Percentiles rank a stretch among this genome's conserved stretches.
These are phyloP conservation scores for Delphinella strobiligena DNA, from an alignment of 2,329 filamentous ascomycete species.

Conservation along the genomic window DNA sequence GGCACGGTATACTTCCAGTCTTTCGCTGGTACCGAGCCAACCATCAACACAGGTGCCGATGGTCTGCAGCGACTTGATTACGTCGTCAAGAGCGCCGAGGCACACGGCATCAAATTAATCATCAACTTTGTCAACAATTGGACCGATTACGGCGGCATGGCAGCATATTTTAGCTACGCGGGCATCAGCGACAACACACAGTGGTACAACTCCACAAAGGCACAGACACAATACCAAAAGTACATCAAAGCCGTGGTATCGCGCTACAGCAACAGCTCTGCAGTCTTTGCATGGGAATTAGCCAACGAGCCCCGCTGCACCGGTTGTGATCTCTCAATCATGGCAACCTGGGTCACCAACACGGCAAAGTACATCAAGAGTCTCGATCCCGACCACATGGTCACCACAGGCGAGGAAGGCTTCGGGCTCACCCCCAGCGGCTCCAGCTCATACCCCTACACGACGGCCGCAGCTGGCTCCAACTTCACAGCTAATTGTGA, in stretches of 20 bases:
- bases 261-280: constrained; percentile 45
- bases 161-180: constrained; percentile 44
- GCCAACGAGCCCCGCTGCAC: constrained; percentile 55
- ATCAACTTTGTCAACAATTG: constrained; percentile 59
- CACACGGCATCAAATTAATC: constrained; percentile 49
- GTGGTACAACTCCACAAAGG: constrained; percentile 44
- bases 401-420: constrained; percentile 53
- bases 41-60: constrained; percentile 51
- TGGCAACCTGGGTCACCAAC: constrained; percentile 47
- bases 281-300: constrained; percentile 57
- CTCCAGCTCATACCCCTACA: constrained; percentile 22
- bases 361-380: constrained; percentile 52
- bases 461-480: constrained; percentile 9
- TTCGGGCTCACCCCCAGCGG: constrained; percentile 16
- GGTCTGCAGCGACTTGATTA: constrained; percentile 54
- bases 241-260: constrained; percentile 50
- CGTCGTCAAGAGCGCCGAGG: constrained; percentile 48
- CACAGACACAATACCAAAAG: constrained; percentile 43
- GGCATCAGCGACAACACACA: constrained; percentile 36
- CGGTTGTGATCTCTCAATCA: constrained; percentile 44
- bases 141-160: constrained; percentile 55
- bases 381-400: constrained; percentile 49
- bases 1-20: constrained; percentile 33
- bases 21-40: constrained; percentile 37
- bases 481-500: constrained; percentile 13